Base-by-base conservation (phyloP, 495 filamentous ascomycete species). In the Pyrenula massariospora region DNA sequence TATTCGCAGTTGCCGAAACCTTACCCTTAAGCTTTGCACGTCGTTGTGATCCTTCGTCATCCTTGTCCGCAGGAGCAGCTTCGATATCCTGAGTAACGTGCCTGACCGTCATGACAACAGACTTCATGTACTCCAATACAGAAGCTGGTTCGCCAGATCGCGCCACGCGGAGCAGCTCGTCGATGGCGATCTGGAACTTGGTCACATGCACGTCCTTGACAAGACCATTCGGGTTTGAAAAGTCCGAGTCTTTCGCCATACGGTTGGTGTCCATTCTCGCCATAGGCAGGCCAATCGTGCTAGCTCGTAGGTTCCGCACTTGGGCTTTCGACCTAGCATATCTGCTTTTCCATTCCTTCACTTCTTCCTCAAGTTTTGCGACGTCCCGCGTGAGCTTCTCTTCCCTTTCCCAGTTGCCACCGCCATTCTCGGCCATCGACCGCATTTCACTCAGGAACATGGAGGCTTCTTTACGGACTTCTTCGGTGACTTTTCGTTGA, bases 201-300 rank as follows among this genome's bases (percentile, higher is more conserved):
- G 93, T 96, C 51, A 98, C 82, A 70, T 96, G 86, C 21, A 96
- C 81, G 69, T 96, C 91, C 69, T 86, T 88, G 52, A 98, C 82
- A 22, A 92, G 65, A 1, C 93, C 93, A 53, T 86, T 77, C 10
- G 80, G 75, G 57, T 86, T 77, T 21, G 84, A 76, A 59, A 95
- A 82, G 12, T 83, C 85, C 56, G 82, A 82, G 54, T 92, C 86
- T 54, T 82, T 82, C 42, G 82, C 74, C 53, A 82, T 74, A 55
- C 81, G 74, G 56, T 71, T 75, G 2, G 79, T 80, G 59, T 92
- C 84, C 24, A 83, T 74, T 25, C 82, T 82, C 19, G 68, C 61
- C 52, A 88, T 79, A 10, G 80, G 73, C 10, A 91, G 72, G 10
- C 88, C 87, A 54, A 85, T 77, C 12, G 89, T 90, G 1, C 88